Evolutionary conservation across 306 rosid genomes (phyloP).

Genomic region (Acacia crassicarpa): DNA sequence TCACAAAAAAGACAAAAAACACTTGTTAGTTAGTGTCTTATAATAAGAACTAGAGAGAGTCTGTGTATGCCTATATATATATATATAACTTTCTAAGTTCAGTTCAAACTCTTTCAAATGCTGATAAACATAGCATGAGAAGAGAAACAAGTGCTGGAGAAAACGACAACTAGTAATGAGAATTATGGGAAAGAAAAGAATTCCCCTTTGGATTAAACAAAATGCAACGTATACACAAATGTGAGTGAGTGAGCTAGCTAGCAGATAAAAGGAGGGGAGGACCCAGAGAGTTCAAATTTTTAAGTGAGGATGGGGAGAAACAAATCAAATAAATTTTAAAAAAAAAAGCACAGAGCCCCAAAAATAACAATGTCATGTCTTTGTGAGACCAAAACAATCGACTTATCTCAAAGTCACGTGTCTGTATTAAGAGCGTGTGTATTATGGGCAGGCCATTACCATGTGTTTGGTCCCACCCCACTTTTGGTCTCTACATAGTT

Average conservation of each 20-base stretch:
- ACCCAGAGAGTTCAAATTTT: neutral
- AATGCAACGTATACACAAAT: neutral
- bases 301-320: neutral
- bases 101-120: neutral
- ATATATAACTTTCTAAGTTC: neutral
- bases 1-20: no score
- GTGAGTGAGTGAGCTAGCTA: neutral
- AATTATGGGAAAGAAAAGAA: neutral
- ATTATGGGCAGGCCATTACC: constrained; percentile 13
- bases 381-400: constrained; percentile 35
- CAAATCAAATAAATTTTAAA: neutral
- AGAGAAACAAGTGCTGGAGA: neutral
- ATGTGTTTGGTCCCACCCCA: constrained; percentile 18
- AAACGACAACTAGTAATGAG: neutral
- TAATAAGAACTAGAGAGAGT: no score
- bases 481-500: neutral
- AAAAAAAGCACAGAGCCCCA: neutral
- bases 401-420: constrained; percentile 19
- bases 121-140: neutral
- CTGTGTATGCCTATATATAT: no score
- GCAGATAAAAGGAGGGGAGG: neutral
- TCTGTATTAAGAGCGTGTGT: constrained; percentile 15
- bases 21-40: no score
- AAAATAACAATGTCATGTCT: constrained; percentile 26
- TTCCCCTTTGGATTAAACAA: neutral